phyloP scores from a whole-genome alignment of 176 grass and related monocot genomes.

The Cymbopogon citratus region DNA sequence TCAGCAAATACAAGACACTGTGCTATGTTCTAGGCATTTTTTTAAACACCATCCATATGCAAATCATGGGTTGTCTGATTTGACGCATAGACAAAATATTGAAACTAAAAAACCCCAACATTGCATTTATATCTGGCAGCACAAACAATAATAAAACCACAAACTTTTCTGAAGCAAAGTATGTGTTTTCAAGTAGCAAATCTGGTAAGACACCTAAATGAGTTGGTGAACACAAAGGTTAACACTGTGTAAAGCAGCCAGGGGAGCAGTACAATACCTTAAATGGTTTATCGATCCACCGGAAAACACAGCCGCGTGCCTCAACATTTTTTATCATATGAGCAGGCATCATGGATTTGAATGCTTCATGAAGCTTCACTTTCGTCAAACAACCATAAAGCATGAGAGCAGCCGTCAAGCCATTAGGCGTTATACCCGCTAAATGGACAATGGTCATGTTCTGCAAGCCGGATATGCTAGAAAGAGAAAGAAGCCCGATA shows the following conservation, averaged over 20 bases:
- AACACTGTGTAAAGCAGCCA: background rate
- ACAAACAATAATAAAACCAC: background rate
- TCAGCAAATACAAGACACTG: background rate
- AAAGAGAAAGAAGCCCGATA: constrained; percentile 71
- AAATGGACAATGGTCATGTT: constrained; percentile 79
- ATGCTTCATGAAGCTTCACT: constrained; percentile 66
- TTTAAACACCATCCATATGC: background rate
- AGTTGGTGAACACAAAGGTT: background rate
- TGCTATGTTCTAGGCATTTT: background rate
- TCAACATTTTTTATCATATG: constrained; percentile 57
- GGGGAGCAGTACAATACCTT: constrained; percentile 39
- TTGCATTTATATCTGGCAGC: background rate
- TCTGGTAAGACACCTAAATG: background rate
- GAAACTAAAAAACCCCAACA: background rate
- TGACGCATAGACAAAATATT: background rate
- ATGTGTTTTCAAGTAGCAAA: background rate
- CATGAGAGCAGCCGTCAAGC: constrained; percentile 63
- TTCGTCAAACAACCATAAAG: constrained; percentile 61
- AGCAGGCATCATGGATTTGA: constrained; percentile 53
- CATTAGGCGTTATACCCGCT: constrained; percentile 56
- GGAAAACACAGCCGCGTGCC: constrained; percentile 56
- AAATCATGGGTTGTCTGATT: background rate
- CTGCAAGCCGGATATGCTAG: constrained; percentile 70
- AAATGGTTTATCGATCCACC: constrained; percentile 78
- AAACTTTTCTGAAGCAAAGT: background rate